Evolutionary conservation across 192 early-diverging fungal species (phyloP), one percentile per base, ranked within the genome.

Genomic region (Linnemannia elongata): DNA sequence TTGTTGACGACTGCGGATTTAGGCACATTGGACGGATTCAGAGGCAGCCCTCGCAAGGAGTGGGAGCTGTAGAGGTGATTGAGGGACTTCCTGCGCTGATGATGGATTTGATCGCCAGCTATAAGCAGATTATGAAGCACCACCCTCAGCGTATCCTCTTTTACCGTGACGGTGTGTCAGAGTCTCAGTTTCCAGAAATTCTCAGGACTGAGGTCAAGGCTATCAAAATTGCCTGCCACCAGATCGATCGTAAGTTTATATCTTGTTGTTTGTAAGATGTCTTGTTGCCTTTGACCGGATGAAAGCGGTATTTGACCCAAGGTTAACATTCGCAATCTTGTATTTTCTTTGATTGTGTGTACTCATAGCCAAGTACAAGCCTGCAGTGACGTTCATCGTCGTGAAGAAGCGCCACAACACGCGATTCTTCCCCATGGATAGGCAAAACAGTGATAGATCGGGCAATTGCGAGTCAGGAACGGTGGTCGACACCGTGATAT

Each of bases 331-430:
- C 10, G 35, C 60, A 3, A 7, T 33, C 60, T 39, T 54, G 44
- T 60, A n/a, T 22, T 57, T 36, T 77, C 3, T 47, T 13, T 42
- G 2, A 20, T 8, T 57, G 33, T 24, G 6, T 17, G 6, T n/a
- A n/a, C 36, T 47, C 1, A 93, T 96, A 72, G 70, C 86, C 3
- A 84, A 78, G 10, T 97, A 99, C 92, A 78, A 88, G 20, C 97
- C 97, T 15, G 87, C 93, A 12, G 90, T 99, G 39, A 97, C 97
- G 4, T 97, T 94, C 82, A 85, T 96, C 13, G 89, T 95, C 27
- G 94, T 96, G 6, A 95, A 97, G 85, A 97, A 99, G 88, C 94
- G 97, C 27, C 97, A 99, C 88, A 95, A 97, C 75, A 95, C 96
- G 9, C 88, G 94, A 2, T 96, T 98, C 90, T 97, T 96, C 88